phyloP scores from a whole-genome alignment of 192 early-diverging fungal genomes.

The Geranomyces michiganensis region DNA sequence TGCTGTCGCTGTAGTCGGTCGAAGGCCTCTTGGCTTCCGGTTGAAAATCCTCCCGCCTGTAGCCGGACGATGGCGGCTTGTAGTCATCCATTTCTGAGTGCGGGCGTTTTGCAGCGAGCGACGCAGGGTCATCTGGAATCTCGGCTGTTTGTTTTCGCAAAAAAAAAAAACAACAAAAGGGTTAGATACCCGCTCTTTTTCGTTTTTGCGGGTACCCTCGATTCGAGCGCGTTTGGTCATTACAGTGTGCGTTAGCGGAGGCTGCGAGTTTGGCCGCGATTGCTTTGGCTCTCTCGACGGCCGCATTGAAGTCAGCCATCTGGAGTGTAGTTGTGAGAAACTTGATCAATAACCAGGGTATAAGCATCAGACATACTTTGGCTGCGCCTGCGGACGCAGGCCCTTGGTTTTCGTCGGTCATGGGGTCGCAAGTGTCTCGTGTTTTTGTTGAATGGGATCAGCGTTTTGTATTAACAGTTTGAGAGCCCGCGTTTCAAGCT shows the following conservation, averaged over 20 bases:
- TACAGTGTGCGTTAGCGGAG: conserved; percentile 15
- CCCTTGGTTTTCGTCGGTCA: background rate
- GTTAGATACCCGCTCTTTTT: no score
- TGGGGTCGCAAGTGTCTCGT: no score
- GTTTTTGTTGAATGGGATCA: no score
- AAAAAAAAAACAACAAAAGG: no score
- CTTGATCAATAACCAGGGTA: no score
- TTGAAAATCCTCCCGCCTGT: conserved; percentile 29
- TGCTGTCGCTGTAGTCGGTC: conserved; percentile 12
- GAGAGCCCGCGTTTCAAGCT: no score
- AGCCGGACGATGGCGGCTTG: conserved; percentile 29
- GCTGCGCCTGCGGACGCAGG: background rate
- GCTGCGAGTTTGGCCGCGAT: conserved; percentile 70
- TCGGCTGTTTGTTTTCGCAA: background rate
- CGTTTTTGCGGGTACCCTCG: background rate
- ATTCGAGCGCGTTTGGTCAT: background rate
- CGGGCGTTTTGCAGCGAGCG: conserved; percentile 34
- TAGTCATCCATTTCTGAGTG: conserved; percentile 36
- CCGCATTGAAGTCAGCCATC: conserved; percentile 66
- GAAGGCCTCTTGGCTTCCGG: conserved; percentile 17
- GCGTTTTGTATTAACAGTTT: no score
- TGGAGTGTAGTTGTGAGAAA: no score
- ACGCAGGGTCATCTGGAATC: conserved; percentile 23
- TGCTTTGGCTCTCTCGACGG: conserved; percentile 72
- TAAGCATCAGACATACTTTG: background rate